These are phyloP conservation scores for Glonium stellatum DNA, from an alignment of 495 filamentous ascomycete species.

Conservation along the genomic window DNA sequence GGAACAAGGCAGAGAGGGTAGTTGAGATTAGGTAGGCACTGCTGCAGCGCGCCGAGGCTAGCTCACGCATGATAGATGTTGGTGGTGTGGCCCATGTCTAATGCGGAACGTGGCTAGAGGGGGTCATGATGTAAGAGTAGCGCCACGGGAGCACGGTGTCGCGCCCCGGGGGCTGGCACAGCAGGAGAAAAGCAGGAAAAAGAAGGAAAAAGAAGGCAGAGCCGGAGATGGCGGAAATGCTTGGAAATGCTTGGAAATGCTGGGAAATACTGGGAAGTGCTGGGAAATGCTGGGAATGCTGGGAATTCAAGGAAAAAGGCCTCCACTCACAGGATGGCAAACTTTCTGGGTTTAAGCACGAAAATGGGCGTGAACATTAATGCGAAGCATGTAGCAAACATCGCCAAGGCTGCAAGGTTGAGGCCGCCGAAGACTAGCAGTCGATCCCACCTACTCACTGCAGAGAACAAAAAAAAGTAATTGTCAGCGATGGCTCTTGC, in stretches of 20 bases:
- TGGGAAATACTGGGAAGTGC: too few relatives aligned
- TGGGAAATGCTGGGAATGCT: conserved; percentile 24
- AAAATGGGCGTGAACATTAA: conserved; percentile 66
- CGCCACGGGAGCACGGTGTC: not conserved
- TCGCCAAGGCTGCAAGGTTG: conserved; percentile 81
- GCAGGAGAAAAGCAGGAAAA: too few relatives aligned
- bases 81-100: conserved; percentile 7
- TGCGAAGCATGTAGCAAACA: conserved; percentile 87
- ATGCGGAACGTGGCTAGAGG: conserved; percentile 24
- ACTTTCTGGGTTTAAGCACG: conserved; percentile 75
- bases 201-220: too few relatives aligned
- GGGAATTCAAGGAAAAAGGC: too few relatives aligned
- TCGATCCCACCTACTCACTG: conserved; percentile 97
- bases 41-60: conserved; percentile 27
- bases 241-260: too few relatives aligned
- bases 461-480: conserved; percentile 28
- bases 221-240: too few relatives aligned
- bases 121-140: conserved; percentile 17
- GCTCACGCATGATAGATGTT: conserved; percentile 28
- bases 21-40: conserved; percentile 26
- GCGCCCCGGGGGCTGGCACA: conserved; percentile 21
- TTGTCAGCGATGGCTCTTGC: conserved; percentile 24
- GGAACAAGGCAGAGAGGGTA: conserved; percentile 7
- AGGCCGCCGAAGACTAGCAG: conserved; percentile 85
- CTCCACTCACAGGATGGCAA: conserved; percentile 96